phyloP scores from a whole-genome alignment of 192 early-diverging fungal species.

The Gamsiella multidivaricata region DNA sequence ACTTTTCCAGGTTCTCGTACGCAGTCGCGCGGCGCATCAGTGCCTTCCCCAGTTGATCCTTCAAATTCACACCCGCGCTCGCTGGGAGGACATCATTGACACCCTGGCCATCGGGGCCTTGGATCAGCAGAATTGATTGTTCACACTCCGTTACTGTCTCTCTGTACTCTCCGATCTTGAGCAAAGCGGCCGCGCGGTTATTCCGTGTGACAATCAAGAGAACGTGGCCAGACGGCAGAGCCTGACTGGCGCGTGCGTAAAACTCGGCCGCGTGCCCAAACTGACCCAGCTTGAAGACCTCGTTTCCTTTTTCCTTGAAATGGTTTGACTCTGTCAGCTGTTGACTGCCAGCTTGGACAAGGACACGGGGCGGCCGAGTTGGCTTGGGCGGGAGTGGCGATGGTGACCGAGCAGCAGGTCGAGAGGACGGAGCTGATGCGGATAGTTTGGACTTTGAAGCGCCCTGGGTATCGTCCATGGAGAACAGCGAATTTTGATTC shows the following conservation, averaged over 20 bases:
- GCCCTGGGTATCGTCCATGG: slow-evolving; percentile 12
- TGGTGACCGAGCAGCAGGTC: neutral
- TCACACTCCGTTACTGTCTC: slow-evolving; percentile 79
- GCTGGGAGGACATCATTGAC: slow-evolving; percentile 28
- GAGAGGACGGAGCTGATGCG: slow-evolving; percentile 1
- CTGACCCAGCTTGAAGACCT: slow-evolving; percentile 89
- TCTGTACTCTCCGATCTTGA: slow-evolving; percentile 87
- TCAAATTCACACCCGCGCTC: slow-evolving; percentile 43
- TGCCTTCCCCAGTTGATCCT: slow-evolving; percentile 78
- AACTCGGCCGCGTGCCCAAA: slow-evolving; percentile 80
- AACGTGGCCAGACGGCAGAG: slow-evolving; percentile 72
- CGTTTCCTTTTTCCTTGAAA: slow-evolving; percentile 78
- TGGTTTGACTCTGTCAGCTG: slow-evolving; percentile 53
- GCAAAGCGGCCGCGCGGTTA: slow-evolving; percentile 83
- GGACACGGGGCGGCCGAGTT: slow-evolving; percentile 34
- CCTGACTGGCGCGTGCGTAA: slow-evolving; percentile 65
- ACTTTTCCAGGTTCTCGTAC: slow-evolving; percentile 86
- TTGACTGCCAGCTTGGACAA: slow-evolving; percentile 56
- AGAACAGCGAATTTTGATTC: slow-evolving; percentile 11
- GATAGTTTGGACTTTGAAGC: neutral
- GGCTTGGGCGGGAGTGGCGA: slow-evolving; percentile 47
- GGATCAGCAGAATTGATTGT: slow-evolving; percentile 44
- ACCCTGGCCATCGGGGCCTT: slow-evolving; percentile 45
- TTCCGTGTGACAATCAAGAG: slow-evolving; percentile 76
- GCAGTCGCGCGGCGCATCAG: slow-evolving; percentile 82